These are phyloP conservation scores for Suhomyces taliae DNA, from an alignment of 1,139 yeast genomes.

Conservation along the genomic window DNA sequence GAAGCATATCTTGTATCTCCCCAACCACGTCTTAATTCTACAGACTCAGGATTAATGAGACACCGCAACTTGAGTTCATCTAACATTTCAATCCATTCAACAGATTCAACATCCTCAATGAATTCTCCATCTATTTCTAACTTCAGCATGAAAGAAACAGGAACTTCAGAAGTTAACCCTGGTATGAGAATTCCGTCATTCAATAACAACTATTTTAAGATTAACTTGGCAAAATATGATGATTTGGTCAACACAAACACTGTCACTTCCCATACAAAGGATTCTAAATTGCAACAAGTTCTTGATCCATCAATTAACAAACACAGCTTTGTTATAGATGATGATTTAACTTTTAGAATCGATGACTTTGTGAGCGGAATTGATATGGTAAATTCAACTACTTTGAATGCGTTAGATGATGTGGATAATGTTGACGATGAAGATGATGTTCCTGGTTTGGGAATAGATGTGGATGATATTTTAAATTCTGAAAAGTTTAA, in stretches of 20 bases:
- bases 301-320: conserved; percentile 23
- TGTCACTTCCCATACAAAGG: conserved; percentile 10
- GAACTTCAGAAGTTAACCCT: conserved; percentile 14
- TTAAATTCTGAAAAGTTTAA: conserved; percentile 44
- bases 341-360: conserved; percentile 37
- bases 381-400: conserved; percentile 23
- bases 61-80: conserved; percentile 19
- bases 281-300: conserved; percentile 15
- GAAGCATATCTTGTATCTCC: conserved; percentile 36
- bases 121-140: conserved; percentile 7
- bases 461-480: conserved; percentile 49
- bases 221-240: conserved; percentile 39
- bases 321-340: conserved; percentile 33
- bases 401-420: conserved; percentile 23
- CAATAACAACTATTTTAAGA: conserved; percentile 39
- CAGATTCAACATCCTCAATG: conserved; percentile 23
- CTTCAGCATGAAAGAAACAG: conserved; percentile 5
- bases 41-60: conserved; percentile 13
- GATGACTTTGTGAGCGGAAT: conserved; percentile 41
- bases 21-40: conserved; percentile 5
- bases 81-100: conserved; percentile 30
- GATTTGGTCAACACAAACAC: conserved; percentile 22
- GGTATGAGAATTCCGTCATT: conserved; percentile 34
- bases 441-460: conserved; percentile 43
- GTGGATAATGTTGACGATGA: conserved; percentile 35